Conservation (phyloP, 495 filamentous ascomycete species). For the Lophiostoma macrostomum region DNA sequence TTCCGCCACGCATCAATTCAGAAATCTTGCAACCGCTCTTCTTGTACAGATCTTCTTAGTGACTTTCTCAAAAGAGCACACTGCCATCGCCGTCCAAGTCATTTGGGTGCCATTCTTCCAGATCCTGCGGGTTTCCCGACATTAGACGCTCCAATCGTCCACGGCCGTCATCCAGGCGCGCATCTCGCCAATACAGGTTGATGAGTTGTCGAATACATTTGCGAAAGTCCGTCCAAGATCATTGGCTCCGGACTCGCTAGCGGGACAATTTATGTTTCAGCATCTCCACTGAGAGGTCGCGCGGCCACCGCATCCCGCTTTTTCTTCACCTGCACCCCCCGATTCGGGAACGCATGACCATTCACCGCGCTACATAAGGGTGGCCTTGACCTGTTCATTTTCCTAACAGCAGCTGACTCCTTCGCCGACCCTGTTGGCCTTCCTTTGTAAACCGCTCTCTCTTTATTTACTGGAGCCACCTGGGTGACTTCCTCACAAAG, state of each 20-base stretch:
- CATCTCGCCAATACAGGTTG: constrained; percentile 28
- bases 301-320: constrained; percentile 20
- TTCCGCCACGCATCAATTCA: neutral
- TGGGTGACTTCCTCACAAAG: constrained; percentile 7
- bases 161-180: constrained; percentile 5
- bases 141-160: constrained; percentile 23
- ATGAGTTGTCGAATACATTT: constrained; percentile 32
- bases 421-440: constrained; percentile 9
- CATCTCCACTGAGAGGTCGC: constrained; percentile 18
- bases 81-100: neutral
- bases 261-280: constrained; percentile 34
- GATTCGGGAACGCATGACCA: constrained; percentile 28
- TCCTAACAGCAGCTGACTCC: constrained; percentile 9
- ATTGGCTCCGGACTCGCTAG: constrained; percentile 24
- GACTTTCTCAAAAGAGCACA: no score
- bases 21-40: no score
- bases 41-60: no score
- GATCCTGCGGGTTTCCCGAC: constrained; percentile 3
- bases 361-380: constrained; percentile 25
- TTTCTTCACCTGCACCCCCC: constrained; percentile 1
- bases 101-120: neutral
- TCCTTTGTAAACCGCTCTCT: constrained; percentile 12
- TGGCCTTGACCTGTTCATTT: no score
- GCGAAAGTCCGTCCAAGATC: constrained; percentile 3
- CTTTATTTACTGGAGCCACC: constrained; percentile 7